Base-by-base conservation (phyloP, 345 rosid genomes). In the Gossypium mustelinum region DNA sequence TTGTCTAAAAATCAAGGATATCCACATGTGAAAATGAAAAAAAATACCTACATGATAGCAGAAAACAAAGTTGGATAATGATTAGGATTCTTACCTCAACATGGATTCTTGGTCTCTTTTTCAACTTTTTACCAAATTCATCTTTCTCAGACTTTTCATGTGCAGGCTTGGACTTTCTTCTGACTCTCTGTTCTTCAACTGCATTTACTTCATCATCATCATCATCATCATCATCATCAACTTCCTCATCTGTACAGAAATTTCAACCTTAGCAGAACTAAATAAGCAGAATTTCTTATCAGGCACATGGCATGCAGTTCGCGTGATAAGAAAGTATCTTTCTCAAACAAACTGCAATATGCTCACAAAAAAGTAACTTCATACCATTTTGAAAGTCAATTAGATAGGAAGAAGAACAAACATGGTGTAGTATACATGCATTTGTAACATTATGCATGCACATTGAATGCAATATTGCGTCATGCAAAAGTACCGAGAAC, bases 21-120 rank as follows among this genome's bases (percentile, higher is more conserved):
- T 25, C 66, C 51, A 65, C 51, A 45, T 27, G 3, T 16, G 11
- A 51, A 50, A 22, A 11, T 54, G 41, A 7, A 22, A 67, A 39
- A 52, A 39, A 52, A 67, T 41, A 47, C 48, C 22, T 25, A 18
- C 60, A 9, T 3, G 67, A 55, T 48, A 75, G 71, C 70, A 68
- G 25, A 63, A 18, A 12, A 24, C n/a, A 70, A 18, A 39, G 57
- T 22, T n/a, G n/a, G 14, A 72, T 17, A 13, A 6, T 29, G 16
- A 27, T 61, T 0, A 75, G 70, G 61, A 61, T 55, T 78, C 84
- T 89, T 82, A 93, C 98, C 94, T 93, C 98, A 27, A 91, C 91
- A 58, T 84, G 80, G 27, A 94, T 92, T 79, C 86, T 89, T 58
- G 92, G 76, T 84, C 84, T 91, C 85, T 89, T 93, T 88, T 87